Base-by-base conservation (phyloP, 352 stramenopile species). In the Peronospora belbahrii region DNA sequence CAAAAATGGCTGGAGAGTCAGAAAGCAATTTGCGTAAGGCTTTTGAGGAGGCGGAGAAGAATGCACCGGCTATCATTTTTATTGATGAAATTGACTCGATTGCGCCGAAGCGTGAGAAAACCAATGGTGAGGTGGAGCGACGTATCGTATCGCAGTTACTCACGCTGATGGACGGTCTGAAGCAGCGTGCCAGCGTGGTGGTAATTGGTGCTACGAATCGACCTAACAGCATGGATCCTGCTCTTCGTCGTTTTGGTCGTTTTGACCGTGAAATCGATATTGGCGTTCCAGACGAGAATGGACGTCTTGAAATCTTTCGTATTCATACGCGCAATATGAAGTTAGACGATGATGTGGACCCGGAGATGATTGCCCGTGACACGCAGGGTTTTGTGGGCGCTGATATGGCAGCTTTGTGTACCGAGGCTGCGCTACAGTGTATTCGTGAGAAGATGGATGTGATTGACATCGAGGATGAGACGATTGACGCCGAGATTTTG, bases 311-410 rank as follows among this genome's bases (percentile, higher is more conserved):
- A 70, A 97, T 99, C 30, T 98, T 99, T 75, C 88, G 95, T 41
- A 99, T 99, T 65, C 96, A 99, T 71, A 99, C 96, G 24, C 85
- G 95, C 39, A 99, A 99, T 76, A 99, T 99, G 96, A 99, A 99
- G 76, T 71, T 99, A 18, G 95, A 97, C 53, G 94, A 99, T 42
- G 95, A 99, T 68, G 96, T 99, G 1, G 97, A 99, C 74, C 94
- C 95, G 2, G 94, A 99, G 66, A 51, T 87, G 19, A 97, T 99
- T 69, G 96, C 97, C 8, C 85, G 93, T 40, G 95, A 99, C 59
- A 99, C 97, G 14, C 96, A 99, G 69, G 97, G 97, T 55, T 99
- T 99, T 62, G 96, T 99, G 14, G 97, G 97, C 58, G 96, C 96
- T 9, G 97, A 99, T 85, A 98, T 99, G 75, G 96, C 96, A 18